Conservation (phyloP, 768 basidiomycete species). For the Termitomyces bulborhizus region DNA sequence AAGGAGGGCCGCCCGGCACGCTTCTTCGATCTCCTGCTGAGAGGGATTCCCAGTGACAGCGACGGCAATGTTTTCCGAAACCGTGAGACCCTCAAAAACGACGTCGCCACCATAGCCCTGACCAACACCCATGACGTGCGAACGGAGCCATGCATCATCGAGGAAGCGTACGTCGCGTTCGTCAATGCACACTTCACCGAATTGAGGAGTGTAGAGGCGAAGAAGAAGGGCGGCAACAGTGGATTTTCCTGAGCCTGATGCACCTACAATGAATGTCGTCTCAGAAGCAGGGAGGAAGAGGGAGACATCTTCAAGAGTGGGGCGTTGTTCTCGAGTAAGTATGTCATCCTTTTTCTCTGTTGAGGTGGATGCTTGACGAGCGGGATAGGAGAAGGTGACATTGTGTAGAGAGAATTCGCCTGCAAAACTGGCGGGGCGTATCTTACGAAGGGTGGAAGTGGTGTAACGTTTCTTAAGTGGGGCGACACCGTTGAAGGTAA, state of each 20-base stretch:
- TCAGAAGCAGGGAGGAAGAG: slow-evolving; percentile 71
- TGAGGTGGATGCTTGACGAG: slow-evolving; percentile 30
- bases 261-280: slow-evolving; percentile 86
- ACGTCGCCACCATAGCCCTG: slow-evolving; percentile 58
- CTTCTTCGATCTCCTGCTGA: slow-evolving; percentile 67
- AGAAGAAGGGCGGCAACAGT: slow-evolving; percentile 82
- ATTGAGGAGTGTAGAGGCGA: slow-evolving; percentile 62
- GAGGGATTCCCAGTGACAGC: slow-evolving; percentile 54
- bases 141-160: slow-evolving; percentile 61
- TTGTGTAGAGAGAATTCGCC: slow-evolving; percentile 75
- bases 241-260: slow-evolving; percentile 90
- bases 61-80: slow-evolving; percentile 86
- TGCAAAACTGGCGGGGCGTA: slow-evolving; percentile 53
- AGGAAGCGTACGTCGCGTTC: slow-evolving; percentile 74
- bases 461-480: slow-evolving; percentile 28
- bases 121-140: slow-evolving; percentile 68
- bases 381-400: slow-evolving; percentile 82
- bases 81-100: slow-evolving; percentile 71
- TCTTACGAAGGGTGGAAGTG: slow-evolving; percentile 44
- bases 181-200: slow-evolving; percentile 72
- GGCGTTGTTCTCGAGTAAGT: slow-evolving; percentile 50
- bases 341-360: background rate
- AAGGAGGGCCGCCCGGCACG: slow-evolving; percentile 78
- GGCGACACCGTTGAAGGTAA: background rate
- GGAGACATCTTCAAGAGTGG: slow-evolving; percentile 59